These are phyloP conservation scores for Vitis hybrid DNA, from an alignment of 177 flowering plant genomes.

Conservation along the genomic window DNA sequence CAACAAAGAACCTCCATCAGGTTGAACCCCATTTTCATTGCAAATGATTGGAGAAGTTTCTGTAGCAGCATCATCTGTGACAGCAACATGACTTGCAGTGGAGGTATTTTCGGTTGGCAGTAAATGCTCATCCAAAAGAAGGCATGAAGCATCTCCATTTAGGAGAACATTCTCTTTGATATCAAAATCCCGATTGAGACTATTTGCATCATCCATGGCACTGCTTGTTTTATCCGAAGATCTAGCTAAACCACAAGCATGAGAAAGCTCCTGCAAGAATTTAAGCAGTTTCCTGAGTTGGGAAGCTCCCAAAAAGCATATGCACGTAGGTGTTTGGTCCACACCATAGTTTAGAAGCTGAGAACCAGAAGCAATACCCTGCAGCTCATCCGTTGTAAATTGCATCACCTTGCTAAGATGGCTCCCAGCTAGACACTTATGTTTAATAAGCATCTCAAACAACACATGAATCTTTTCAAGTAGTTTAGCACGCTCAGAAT, in stretches of 20 bases:
- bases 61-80: constrained; percentile 20
- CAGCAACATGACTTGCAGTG: constrained; percentile 17
- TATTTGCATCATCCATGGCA: constrained; percentile 40
- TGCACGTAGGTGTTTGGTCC: constrained; percentile 75
- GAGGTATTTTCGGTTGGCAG: constrained; percentile 30
- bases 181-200: constrained; percentile 27
- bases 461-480: constrained; percentile 64
- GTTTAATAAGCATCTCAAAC: constrained; percentile 66
- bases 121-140: constrained; percentile 59
- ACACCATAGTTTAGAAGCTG: constrained; percentile 59
- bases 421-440: constrained; percentile 76
- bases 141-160: constrained; percentile 52
- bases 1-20: constrained; percentile 49
- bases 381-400: constrained; percentile 75
- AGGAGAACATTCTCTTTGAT: constrained; percentile 59
- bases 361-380: constrained; percentile 52
- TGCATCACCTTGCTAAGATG: constrained; percentile 80
- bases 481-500: constrained; percentile 71
- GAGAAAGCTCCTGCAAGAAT: constrained; percentile 81
- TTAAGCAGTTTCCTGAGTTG: constrained; percentile 80
- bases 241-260: constrained; percentile 66
- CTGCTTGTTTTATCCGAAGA: constrained; percentile 54
- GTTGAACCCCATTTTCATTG: constrained; percentile 35
- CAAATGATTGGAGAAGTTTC: constrained; percentile 17
- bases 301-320: constrained; percentile 77